phyloP scores from a whole-genome alignment of 257 asterid genomes.

The Misopates orontium region DNA sequence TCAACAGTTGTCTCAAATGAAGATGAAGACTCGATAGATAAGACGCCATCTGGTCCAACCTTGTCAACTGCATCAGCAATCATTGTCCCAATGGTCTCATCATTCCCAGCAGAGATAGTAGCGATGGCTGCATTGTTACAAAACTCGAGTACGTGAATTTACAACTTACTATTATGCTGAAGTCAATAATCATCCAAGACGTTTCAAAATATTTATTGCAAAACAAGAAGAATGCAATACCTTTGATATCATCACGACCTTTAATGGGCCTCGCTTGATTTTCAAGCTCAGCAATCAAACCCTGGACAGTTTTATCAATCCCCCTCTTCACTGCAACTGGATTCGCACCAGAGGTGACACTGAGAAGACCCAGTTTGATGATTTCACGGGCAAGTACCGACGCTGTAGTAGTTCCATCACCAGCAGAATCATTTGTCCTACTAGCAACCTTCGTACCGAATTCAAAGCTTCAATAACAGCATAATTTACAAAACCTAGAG shows the following conservation, averaged over 20 bases:
- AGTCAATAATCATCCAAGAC: background rate
- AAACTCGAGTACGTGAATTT: slow-evolving; percentile 15
- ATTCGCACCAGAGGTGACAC: slow-evolving; percentile 97
- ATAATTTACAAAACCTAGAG: background rate
- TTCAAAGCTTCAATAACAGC: slow-evolving; percentile 21
- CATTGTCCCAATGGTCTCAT: slow-evolving; percentile 80
- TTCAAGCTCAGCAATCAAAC: slow-evolving; percentile 77
- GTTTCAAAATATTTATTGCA: background rate
- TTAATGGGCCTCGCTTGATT: slow-evolving; percentile 89
- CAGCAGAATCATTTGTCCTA: slow-evolving; percentile 98
- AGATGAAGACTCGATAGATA: slow-evolving; percentile 94
- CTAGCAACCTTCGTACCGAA: slow-evolving; percentile 77
- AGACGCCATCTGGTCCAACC: slow-evolving; percentile 98
- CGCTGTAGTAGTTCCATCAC: slow-evolving; percentile 98
- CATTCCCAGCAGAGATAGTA: slow-evolving; percentile 90
- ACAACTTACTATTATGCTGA: background rate
- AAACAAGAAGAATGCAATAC: slow-evolving; percentile 36
- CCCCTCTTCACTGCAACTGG: slow-evolving; percentile 92
- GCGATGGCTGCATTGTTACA: slow-evolving; percentile 76
- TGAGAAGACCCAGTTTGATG: slow-evolving; percentile 84
- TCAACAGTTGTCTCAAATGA: slow-evolving; percentile 95
- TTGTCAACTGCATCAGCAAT: slow-evolving; percentile 96
- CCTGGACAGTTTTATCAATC: slow-evolving; percentile 82
- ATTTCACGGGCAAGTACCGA: slow-evolving; percentile 95
- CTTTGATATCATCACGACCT: slow-evolving; percentile 90